Evolutionary conservation across 1,284 basidiomycete genomes (phyloP).

Genomic region (Pyrrhoderma noxium): DNA sequence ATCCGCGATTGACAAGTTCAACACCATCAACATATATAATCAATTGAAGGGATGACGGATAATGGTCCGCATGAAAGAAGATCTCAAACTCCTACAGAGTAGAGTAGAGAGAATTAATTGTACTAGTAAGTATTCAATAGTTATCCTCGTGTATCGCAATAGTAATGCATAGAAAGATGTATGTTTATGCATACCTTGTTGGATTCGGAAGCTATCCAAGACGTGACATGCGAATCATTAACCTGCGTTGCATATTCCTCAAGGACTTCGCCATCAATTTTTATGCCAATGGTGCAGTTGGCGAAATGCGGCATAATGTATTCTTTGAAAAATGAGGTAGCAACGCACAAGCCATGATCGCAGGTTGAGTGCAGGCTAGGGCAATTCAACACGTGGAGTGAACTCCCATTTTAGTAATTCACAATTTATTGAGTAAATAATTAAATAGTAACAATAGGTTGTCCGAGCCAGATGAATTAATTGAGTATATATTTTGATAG

Average conservation of each 20-base stretch:
- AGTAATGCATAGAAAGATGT: background rate
- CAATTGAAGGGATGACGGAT: slow-evolving; percentile 8
- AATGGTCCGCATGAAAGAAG: slow-evolving; percentile 6
- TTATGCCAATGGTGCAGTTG: slow-evolving; percentile 9
- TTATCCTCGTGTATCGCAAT: background rate
- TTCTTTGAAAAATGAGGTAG: too few relatives aligned
- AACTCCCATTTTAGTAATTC: too few relatives aligned
- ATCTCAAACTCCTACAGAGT: slow-evolving; percentile 9
- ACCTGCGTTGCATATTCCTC: slow-evolving; percentile 14
- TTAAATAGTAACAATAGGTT: too few relatives aligned
- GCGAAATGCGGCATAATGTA: slow-evolving; percentile 12
- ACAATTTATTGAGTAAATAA: too few relatives aligned
- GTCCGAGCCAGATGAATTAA: too few relatives aligned
- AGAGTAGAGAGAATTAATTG: background rate
- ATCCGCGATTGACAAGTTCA: slow-evolving; percentile 13
- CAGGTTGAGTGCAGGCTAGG: too few relatives aligned
- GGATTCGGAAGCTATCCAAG: slow-evolving; percentile 15
- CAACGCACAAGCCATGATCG: too few relatives aligned
- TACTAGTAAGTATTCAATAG: background rate
- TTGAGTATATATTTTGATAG: too few relatives aligned
- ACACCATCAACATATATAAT: slow-evolving; percentile 13
- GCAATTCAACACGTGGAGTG: too few relatives aligned
- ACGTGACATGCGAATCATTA: slow-evolving; percentile 7
- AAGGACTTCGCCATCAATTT: slow-evolving; percentile 7
- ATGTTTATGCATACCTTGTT: slow-evolving; percentile 7